Evolutionary conservation across 2,329 filamentous ascomycete species (phyloP), one percentile per base, ranked within the genome.

Genomic region (Stachybotrys elegans): DNA sequence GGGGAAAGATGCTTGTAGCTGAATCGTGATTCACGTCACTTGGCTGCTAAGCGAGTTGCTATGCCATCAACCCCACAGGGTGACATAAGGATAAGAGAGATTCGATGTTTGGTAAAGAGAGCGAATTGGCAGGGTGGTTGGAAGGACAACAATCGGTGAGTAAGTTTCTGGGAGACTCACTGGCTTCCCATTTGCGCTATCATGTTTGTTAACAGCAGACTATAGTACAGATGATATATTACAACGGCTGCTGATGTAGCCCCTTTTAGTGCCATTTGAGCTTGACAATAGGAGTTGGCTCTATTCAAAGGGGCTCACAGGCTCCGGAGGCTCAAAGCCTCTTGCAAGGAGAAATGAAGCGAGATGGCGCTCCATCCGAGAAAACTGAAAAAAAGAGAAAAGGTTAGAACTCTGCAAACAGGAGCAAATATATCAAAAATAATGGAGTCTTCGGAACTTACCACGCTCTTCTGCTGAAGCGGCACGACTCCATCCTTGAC

Each of bases 401-500:
- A 25, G 20, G 13, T 4, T 17, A 16, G 13, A 4, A 5, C 6
- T 31, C 20, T 31, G 31, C 21, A 8, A 7, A 38, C 13, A 20
- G 16, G 34, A 12, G 25, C 29, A n/a, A 20, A 25, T 23, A 36
- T 37, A 31, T 37, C n/a, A n/a, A n/a, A n/a, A n/a, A n/a, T n/a
- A n/a, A 23, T 41, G 32, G 36, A 14, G 21, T 23, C 6, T 19
- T 19, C 23, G 39, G 17, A 32, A 62, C 74, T 61, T 52, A 79
- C 76, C 22, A 78, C 61, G 54, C 75, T 81, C 64, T 81, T 79
- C 55, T 80, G 68, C 32, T 68, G 63, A 23, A 70, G 47, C 3
- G 73, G 68, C 13, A 86, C 73, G 1, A 88, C 79, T 1, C 91
- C 91, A 55, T 94, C 83, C 51, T 75, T 79, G 43, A 95, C 78